phyloP scores from a whole-genome alignment of 495 filamentous ascomycete genomes.

The Penicillium cataractarum region DNA sequence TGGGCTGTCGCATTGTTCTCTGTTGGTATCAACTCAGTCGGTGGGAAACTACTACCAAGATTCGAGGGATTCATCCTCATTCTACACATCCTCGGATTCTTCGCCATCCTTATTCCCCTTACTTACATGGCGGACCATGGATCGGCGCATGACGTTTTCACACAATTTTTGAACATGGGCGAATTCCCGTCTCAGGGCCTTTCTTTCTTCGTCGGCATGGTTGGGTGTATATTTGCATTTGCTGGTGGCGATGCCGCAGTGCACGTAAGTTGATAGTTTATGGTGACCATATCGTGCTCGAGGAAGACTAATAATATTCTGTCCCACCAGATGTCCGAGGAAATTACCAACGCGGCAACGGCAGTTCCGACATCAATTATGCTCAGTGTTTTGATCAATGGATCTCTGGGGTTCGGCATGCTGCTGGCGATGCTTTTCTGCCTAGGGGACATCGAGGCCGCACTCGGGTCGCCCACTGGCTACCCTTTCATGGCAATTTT shows the following conservation, averaged over 20 bases:
- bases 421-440: slow-evolving; percentile 53
- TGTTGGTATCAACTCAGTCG: slow-evolving; percentile 44
- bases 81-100: slow-evolving; percentile 54
- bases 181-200: slow-evolving; percentile 47
- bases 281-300: no score
- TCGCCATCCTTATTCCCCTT: slow-evolving; percentile 55
- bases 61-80: slow-evolving; percentile 51
- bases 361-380: slow-evolving; percentile 52
- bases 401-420: slow-evolving; percentile 54
- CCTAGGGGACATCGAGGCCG: slow-evolving; percentile 43
- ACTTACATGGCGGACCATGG: slow-evolving; percentile 50
- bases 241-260: slow-evolving; percentile 45
- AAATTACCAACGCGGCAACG: slow-evolving; percentile 50
- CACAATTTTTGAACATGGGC: slow-evolving; percentile 49
- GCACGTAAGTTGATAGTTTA: slow-evolving; percentile 35
- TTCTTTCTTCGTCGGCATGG: slow-evolving; percentile 49
- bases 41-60: slow-evolving; percentile 44
- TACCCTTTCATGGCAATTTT: slow-evolving; percentile 59
- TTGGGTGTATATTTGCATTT: slow-evolving; percentile 47
- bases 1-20: slow-evolving; percentile 45
- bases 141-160: slow-evolving; percentile 46
- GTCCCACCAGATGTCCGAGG: slow-evolving; percentile 53
- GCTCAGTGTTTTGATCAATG: slow-evolving; percentile 51
- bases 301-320: background rate
- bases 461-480: slow-evolving; percentile 37